Evolutionary conservation across 163 green algal species (phyloP).

Genomic region (Coccomyxa subellipsoidea): DNA sequence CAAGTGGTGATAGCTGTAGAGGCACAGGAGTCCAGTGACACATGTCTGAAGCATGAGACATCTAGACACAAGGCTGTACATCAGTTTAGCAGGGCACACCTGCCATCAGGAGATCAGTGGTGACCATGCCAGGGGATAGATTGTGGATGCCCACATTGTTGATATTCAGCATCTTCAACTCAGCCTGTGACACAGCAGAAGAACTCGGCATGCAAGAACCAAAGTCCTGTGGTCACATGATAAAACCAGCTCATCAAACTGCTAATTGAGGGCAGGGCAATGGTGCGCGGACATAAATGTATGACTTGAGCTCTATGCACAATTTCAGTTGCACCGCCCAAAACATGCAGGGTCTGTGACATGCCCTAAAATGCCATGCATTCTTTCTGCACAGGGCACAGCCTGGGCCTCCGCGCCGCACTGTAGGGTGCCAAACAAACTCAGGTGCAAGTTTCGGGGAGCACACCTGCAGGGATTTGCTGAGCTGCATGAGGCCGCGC

Average conservation of each 20-base stretch:
- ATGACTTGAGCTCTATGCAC: no score
- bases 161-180: constrained; percentile 65
- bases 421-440: background rate
- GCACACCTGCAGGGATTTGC: constrained; percentile 68
- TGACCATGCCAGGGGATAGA: constrained; percentile 88
- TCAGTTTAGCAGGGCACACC: constrained; percentile 32
- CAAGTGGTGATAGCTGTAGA: no score
- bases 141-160: constrained; percentile 87
- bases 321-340: no score
- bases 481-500: constrained; percentile 76
- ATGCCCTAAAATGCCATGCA: no score
- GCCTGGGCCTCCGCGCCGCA: no score
- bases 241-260: no score
- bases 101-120: constrained; percentile 78
- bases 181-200: constrained; percentile 37
- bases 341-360: no score
- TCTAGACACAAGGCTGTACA: background rate
- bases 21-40: background rate
- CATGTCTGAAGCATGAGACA: background rate
- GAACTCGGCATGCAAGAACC: background rate
- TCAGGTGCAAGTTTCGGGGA: background rate
- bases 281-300: no score
- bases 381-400: no score
- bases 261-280: no score
- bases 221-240: background rate